Evolutionary conservation across 345 rosid genomes (phyloP), one percentile per base, ranked within the genome.

Genomic region (Hibiscus syriacus): DNA sequence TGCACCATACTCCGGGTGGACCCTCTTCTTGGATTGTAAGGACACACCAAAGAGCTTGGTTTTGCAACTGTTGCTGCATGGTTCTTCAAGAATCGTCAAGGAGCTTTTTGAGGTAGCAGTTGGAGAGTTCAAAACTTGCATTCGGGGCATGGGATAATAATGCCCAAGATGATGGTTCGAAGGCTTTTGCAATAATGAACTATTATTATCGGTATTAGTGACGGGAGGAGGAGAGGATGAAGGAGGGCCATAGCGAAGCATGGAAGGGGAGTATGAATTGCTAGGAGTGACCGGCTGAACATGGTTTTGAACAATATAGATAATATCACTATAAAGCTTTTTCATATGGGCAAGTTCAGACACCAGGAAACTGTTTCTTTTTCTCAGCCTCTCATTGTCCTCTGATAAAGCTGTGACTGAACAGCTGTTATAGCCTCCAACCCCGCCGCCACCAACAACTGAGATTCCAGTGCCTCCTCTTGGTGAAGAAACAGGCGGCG

Each of bases 271-370:
- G n/a, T n/a, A n/a, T 58, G 82, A 80, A 77, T 79, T 80, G 72
- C 92, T 85, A 1, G 95, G 98, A 52, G 85, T 60, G 14, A 87
- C 96, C 2, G 98, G 95, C 83, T 90, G 88, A 53, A 90, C 91
- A 77, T 92, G 98, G 73, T 92, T 90, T 65, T 92, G 97, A 54
- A 92, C 96, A 64, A 92, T 90, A 74, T 85, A 88, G 78, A 88
- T 92, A 66, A 92, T 88, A 79, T 92, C 97, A 70, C 86, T 87
- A 81, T 90, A 90, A 26, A 90, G 97, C 79, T n/a, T n/a, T n/a
- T n/a, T n/a, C n/a, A n/a, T n/a, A n/a, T n/a, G n/a, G n/a, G n/a
- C n/a, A n/a, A n/a, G n/a, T n/a, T n/a, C n/a, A n/a, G n/a, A n/a
- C n/a, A n/a, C n/a, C n/a, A n/a, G n/a, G n/a, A n/a, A n/a, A n/a